Base-by-base conservation (phyloP, 176 grass and related monocot species). In the Musa acuminata region DNA sequence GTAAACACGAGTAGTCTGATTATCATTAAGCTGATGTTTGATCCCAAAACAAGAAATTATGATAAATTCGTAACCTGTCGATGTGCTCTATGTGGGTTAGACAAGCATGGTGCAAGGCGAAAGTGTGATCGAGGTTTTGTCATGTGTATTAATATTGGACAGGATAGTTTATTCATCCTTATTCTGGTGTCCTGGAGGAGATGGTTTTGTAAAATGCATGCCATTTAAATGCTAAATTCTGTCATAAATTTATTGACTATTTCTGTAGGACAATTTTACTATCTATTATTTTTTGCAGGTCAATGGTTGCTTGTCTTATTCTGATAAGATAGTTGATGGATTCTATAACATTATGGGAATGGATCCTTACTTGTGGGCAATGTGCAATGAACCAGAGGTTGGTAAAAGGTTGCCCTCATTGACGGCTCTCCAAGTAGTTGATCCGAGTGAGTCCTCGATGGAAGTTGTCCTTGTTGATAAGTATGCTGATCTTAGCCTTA, bases 331-430 rank as follows among this genome's bases (percentile, higher is more conserved):
- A 66, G 72, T 71, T 49, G 74, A 88, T 75, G 90, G 90, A 21
- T 97, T 97, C 84, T 97, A 92, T 83, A 97, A 88, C 81, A 88
- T 97, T 58, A 52, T 97, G 87, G 93, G 90, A 13, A 90, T 97
- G 72, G 93, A 97, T 78, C 87, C 93, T 62, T 83, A 97, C 86
- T 53, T 90, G 75, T 97, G 93, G 90, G 83, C 85, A 17, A 88
- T 88, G 93, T 97, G 93, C 78, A 97, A 97, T 85, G 84, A 68
- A 29, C 60, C 87, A 49, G 83, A 92, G 62, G 87, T 85, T 21
- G 90, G 83, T 11, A 81, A 77, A 76, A 85, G 88, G 67, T 81
- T 92, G 76, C 93, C 93, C 72, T 75, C 87, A n/a, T 83, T 97
- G 58, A 79, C 63, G 52, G 85, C 89, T 22, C 87, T 97, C 14